phyloP scores from a whole-genome alignment of 2,329 filamentous ascomycete species.

The Fusarium goolgardi region DNA sequence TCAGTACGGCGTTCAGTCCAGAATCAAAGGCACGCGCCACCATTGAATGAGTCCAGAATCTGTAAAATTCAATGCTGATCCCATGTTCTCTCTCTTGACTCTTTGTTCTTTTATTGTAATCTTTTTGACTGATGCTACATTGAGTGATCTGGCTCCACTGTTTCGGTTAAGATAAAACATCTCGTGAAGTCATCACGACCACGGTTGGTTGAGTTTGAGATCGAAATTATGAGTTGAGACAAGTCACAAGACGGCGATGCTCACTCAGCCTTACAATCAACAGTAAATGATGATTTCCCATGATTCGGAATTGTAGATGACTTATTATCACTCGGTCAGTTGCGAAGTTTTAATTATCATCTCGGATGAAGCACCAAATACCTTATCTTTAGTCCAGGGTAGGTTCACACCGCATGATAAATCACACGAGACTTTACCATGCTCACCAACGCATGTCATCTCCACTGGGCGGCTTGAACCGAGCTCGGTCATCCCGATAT shows the following conservation, averaged over 20 bases:
- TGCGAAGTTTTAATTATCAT: background rate
- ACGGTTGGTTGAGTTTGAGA: background rate
- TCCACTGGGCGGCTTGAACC: background rate
- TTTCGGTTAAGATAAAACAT: constrained; percentile 2
- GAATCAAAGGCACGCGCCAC: constrained; percentile 2
- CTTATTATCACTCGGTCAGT: background rate
- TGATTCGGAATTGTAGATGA: background rate
- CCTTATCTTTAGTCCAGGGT: background rate
- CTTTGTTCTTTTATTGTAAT: constrained; percentile 8
- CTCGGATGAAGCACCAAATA: background rate
- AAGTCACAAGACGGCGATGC: background rate
- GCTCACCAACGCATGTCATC: background rate
- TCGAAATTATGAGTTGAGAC: background rate
- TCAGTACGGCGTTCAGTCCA: background rate
- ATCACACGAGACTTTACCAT: background rate
- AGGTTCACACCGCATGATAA: background rate
- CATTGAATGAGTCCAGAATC: background rate
- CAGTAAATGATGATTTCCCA: background rate
- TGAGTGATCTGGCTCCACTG: constrained; percentile 12
- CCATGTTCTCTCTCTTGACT: background rate
- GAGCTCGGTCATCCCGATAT: background rate
- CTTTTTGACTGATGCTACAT: background rate
- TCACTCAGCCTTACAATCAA: background rate
- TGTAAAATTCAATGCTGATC: constrained; percentile 14
- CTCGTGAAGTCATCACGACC: constrained; percentile 20